These are phyloP conservation scores for Fusarium sp. DNA, from an alignment of 2,329 filamentous ascomycete species.

Conservation along the genomic window DNA sequence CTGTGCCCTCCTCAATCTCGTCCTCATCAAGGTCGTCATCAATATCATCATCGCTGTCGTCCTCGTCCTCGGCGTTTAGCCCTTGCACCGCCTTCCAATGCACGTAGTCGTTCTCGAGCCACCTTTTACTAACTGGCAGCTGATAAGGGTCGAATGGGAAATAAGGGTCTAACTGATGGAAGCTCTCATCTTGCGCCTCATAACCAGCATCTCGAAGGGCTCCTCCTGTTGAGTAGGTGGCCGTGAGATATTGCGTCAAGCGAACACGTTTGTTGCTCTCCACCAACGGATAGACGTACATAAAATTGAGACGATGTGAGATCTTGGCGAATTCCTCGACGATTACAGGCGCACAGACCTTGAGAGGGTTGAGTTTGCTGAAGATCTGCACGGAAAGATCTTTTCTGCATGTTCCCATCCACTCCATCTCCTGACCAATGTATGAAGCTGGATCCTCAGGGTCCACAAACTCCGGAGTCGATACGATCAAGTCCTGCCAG, in stretches of 20 bases:
- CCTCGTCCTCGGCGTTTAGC: slow-evolving; percentile 67
- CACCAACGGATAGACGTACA: slow-evolving; percentile 88
- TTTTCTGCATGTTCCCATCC: slow-evolving; percentile 79
- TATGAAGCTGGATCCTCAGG: slow-evolving; percentile 69
- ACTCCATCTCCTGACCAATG: slow-evolving; percentile 77
- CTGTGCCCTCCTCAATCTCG: slow-evolving; percentile 60
- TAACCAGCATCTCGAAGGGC: slow-evolving; percentile 61
- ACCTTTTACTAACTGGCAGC: slow-evolving; percentile 84
- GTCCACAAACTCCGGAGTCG: slow-evolving; percentile 68
- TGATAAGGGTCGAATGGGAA: slow-evolving; percentile 99
- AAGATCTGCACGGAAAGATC: slow-evolving; percentile 81
- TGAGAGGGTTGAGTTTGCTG: slow-evolving; percentile 91
- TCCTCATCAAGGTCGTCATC: slow-evolving; percentile 61
- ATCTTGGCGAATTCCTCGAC: slow-evolving; percentile 92
- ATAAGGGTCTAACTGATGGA: slow-evolving; percentile 89
- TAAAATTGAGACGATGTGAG: slow-evolving; percentile 83
- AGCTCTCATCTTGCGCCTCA: slow-evolving; percentile 73
- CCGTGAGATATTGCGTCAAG: slow-evolving; percentile 74
- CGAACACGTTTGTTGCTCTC: slow-evolving; percentile 93
- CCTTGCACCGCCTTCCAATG: slow-evolving; percentile 81
- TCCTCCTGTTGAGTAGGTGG: slow-evolving; percentile 65
- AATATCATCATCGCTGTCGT: slow-evolving; percentile 64
- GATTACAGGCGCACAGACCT: slow-evolving; percentile 90
- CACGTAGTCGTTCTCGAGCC: slow-evolving; percentile 87
- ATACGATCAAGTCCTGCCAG: slow-evolving; percentile 86